Evolutionary conservation across 2,329 filamentous ascomycete genomes (phyloP), one percentile per base, ranked within the genome.

Genomic region (Alternaria sp.): DNA sequence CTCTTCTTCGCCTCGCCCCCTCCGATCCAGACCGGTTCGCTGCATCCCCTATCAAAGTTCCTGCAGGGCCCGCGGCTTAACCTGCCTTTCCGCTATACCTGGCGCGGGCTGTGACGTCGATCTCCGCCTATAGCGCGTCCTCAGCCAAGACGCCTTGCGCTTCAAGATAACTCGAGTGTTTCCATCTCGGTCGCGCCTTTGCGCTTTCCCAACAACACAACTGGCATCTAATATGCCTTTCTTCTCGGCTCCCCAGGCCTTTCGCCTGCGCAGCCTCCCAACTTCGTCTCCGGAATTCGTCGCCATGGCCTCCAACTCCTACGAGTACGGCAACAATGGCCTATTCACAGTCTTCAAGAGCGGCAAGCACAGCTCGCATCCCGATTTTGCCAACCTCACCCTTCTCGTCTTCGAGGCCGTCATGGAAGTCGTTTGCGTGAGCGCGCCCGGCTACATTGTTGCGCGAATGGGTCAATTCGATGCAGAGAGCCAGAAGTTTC

Each of bases 361-460:
- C 60, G 70, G 71, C 64, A 50, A 25, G 20, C 80, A 81, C 65
- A 72, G 74, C 43, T 76, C 78, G 53, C 89, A 92, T 66, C 90
- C 90, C 14, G 85, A 90, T 54, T 84, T 93, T 65, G 83, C 82
- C 59, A 86, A 93, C 71, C 85, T 97, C 30, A 85, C 89, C 40
- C 84, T 96, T 27, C 89, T 97, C 60, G 94, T 98, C 69, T 97
- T 97, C 74, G 94, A 97, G 81, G 95, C 95, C 11, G 94, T 97
- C 28, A 85, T 97, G 74, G 93, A 97, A 77, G 94, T 98, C 25
- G 91, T 99, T 51, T 98, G 94, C 77, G 94, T 99, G 78, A 94
- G 92, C 78, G 81, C 97, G 69, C 95, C 95, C 0, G 95, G 95
- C 28, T 99, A 97, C 81, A 90, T 99, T 65, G 89, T 97, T 55